phyloP scores from a whole-genome alignment of 1,139 yeast genomes.

The Geotrichum macrosporum region DNA sequence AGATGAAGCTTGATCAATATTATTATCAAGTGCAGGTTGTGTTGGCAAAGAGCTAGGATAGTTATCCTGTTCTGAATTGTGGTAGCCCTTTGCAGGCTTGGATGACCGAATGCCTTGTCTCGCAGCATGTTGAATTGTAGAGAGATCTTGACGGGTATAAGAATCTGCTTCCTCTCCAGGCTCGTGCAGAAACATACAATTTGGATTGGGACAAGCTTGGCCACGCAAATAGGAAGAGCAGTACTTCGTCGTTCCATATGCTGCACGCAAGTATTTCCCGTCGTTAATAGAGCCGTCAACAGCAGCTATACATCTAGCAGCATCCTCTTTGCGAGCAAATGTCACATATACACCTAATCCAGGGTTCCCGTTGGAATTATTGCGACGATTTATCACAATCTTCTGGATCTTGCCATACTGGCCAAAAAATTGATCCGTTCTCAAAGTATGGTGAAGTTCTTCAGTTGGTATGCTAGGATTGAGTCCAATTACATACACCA shows the following conservation, averaged over 20 bases:
- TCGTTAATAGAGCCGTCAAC: constrained; percentile 94
- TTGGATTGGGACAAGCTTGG: constrained; percentile 95
- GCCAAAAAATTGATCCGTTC: constrained; percentile 93
- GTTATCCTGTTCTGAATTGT: constrained; percentile 8
- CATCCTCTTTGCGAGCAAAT: constrained; percentile 53
- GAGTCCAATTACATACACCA: constrained; percentile 93
- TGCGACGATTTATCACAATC: constrained; percentile 83
- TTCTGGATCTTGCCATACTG: constrained; percentile 95
- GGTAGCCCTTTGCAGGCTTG: constrained; percentile 12
- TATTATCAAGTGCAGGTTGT: background rate
- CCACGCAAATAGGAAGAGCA: constrained; percentile 94
- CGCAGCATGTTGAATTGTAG: constrained; percentile 68
- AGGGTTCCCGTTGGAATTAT: constrained; percentile 49
- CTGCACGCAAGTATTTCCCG: constrained; percentile 82
- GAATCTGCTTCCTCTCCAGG: constrained; percentile 99
- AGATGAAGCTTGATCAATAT: constrained; percentile 7
- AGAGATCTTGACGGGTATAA: constrained; percentile 86
- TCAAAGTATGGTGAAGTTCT: constrained; percentile 76
- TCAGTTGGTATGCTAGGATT: constrained; percentile 89
- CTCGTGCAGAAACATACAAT: constrained; percentile 97
- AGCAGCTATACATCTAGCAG: constrained; percentile 19
- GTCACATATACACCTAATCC: constrained; percentile 97
- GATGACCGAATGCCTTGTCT: constrained; percentile 38
- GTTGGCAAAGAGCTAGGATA: background rate
- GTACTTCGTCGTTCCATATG: constrained; percentile 97